Evolutionary conservation across 176 grass and related monocot genomes (phyloP).

Genomic region (Raddia guianensis): DNA sequence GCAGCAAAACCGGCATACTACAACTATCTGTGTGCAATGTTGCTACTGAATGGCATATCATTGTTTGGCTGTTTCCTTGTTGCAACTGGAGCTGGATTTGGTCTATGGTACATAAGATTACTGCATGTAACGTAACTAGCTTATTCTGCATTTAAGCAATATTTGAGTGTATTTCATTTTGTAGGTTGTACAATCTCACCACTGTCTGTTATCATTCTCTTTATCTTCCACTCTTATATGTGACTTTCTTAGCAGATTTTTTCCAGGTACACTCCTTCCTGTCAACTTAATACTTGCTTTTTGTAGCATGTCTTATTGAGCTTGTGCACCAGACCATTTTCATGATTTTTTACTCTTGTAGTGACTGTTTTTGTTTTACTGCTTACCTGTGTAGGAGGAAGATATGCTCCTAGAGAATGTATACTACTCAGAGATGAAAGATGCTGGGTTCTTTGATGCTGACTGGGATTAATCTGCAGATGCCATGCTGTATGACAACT

Average conservation of each 20-base stretch:
- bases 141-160: constrained; percentile 27
- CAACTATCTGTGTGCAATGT: constrained; percentile 86
- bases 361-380: constrained; percentile 14
- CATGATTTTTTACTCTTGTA: constrained; percentile 24
- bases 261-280: constrained; percentile 71
- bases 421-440: constrained; percentile 99
- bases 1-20: constrained; percentile 98
- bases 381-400: constrained; percentile 74
- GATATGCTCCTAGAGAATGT: constrained; percentile 94
- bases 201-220: constrained; percentile 87
- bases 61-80: constrained; percentile 82
- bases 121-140: constrained; percentile 19
- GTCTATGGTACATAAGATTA: constrained; percentile 69
- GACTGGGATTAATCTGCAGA: constrained; percentile 77
- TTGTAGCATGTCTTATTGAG: neutral
- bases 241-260: constrained; percentile 93
- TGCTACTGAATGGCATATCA: constrained; percentile 74
- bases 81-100: constrained; percentile 81
- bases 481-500: constrained; percentile 31
- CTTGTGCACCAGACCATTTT: neutral
- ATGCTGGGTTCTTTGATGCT: constrained; percentile 96
- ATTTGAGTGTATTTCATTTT: constrained; percentile 28
- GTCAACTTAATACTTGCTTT: constrained; percentile 11
- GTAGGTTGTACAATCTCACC: constrained; percentile 88
- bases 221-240: constrained; percentile 93